Percentiles rank a stretch among this genome's conserved stretches.
Conservation (phyloP, 2,329 filamentous ascomycete genomes). For the Colletotrichum liaoningense region DNA sequence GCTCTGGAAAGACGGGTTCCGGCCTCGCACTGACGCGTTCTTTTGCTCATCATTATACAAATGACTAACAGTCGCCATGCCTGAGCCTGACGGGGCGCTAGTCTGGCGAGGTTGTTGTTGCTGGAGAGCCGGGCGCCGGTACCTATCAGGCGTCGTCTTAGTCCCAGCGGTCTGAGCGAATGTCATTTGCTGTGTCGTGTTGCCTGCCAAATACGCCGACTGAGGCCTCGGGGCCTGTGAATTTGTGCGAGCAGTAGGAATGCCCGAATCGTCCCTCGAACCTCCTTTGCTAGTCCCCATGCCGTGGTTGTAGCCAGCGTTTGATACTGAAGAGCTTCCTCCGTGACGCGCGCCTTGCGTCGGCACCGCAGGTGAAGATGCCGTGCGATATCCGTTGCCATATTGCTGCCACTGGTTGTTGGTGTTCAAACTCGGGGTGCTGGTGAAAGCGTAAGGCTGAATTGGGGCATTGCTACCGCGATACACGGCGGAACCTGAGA, state of each 20-base stretch:
- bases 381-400: conserved; percentile 58
- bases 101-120: conserved; percentile 47
- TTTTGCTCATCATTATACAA: conserved; percentile 57
- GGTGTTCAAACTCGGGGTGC: conserved; percentile 73
- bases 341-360: conserved; percentile 50
- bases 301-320: conserved; percentile 51
- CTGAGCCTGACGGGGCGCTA: conserved; percentile 61
- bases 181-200: conserved; percentile 57
- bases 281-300: conserved; percentile 51
- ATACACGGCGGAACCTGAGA: conserved; percentile 62
- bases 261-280: conserved; percentile 64
- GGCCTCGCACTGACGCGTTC: conserved; percentile 39
- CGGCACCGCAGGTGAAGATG: conserved; percentile 57
- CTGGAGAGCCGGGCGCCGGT: conserved; percentile 73
- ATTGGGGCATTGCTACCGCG: conserved; percentile 69
- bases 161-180: conserved; percentile 67
- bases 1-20: conserved; percentile 50
- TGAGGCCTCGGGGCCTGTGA: conserved; percentile 54
- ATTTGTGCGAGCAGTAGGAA: conserved; percentile 56
- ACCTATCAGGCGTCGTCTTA: conserved; percentile 84
- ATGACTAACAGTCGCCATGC: conserved; percentile 66
- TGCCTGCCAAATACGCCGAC: conserved; percentile 52
- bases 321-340: conserved; percentile 53
- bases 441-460: conserved; percentile 82
- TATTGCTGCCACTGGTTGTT: conserved; percentile 63